These are phyloP conservation scores for Fomitopsis palustris DNA, from an alignment of 1,284 basidiomycete species.

Conservation along the genomic window DNA sequence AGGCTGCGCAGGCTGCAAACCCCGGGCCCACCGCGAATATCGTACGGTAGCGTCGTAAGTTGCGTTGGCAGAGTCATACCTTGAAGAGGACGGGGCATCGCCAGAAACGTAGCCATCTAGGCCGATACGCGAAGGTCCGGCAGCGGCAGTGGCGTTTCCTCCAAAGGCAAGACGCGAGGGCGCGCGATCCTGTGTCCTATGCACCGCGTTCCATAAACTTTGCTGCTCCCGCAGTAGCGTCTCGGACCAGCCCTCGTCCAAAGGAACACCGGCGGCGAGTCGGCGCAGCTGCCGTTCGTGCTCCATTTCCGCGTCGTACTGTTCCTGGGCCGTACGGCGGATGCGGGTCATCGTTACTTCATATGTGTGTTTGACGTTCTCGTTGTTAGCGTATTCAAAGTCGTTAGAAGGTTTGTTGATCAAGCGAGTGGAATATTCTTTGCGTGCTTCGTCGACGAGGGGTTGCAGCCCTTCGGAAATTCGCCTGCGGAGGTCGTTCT, in stretches of 20 bases:
- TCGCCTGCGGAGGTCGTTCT: neutral
- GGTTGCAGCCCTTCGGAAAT: neutral
- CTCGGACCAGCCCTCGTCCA: conserved; percentile 14
- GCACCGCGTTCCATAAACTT: conserved; percentile 26
- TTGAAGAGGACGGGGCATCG: neutral
- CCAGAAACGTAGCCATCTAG: neutral
- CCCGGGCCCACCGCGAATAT: neutral
- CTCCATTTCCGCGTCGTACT: conserved; percentile 25
- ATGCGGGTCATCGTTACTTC: conserved; percentile 31
- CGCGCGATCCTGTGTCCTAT: conserved; percentile 7
- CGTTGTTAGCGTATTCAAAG: neutral
- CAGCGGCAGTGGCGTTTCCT: neutral
- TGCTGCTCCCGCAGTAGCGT: conserved; percentile 27
- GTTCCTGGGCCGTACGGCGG: conserved; percentile 26
- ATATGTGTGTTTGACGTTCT: neutral
- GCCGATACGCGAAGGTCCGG: conserved; percentile 1
- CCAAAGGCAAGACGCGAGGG: neutral
- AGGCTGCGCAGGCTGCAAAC: neutral
- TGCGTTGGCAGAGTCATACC: neutral
- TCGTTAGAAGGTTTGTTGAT: neutral
- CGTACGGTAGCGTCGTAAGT: neutral
- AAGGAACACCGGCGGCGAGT: neutral
- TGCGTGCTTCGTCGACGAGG: conserved; percentile 2
- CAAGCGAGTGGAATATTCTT: neutral
- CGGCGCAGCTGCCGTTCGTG: conserved; percentile 27